Conservation (phyloP, 2,329 filamentous ascomycete species). For the Diaporthe nobilis region DNA sequence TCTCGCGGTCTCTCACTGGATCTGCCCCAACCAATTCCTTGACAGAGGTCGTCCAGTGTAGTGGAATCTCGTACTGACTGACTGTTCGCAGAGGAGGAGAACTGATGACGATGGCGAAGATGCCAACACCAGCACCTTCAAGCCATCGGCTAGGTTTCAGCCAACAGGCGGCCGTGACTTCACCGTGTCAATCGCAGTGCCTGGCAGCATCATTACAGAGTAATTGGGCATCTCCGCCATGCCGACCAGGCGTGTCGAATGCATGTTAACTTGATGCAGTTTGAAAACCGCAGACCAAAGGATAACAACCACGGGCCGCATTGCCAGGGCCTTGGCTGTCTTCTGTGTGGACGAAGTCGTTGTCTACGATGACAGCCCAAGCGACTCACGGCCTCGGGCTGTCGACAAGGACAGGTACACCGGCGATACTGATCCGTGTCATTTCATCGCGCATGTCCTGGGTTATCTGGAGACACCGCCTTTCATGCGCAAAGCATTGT, state of each 20-base stretch:
- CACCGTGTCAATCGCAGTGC: constrained; percentile 84
- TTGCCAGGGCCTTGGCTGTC: constrained; percentile 85
- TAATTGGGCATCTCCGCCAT: constrained; percentile 54
- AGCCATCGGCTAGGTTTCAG: constrained; percentile 78
- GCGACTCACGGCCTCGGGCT: constrained; percentile 59
- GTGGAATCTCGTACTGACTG: constrained; percentile 36
- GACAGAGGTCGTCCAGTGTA: constrained; percentile 25
- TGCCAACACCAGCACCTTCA: constrained; percentile 68
- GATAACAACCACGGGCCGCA: constrained; percentile 78
- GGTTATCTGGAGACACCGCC: constrained; percentile 88
- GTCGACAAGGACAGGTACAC: constrained; percentile 71
- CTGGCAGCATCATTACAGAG: constrained; percentile 84
- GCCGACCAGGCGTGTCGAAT: background rate
- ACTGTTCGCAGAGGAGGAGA: constrained; percentile 65
- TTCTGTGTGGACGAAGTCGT: constrained; percentile 90
- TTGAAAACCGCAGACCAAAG: constrained; percentile 82
- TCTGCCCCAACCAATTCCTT: background rate
- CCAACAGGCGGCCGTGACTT: constrained; percentile 75
- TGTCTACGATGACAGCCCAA: constrained; percentile 80
- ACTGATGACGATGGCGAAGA: constrained; percentile 53
- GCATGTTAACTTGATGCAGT: constrained; percentile 57
- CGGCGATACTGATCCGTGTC: constrained; percentile 80
- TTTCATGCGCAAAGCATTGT: constrained; percentile 82
- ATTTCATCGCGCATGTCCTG: constrained; percentile 84
- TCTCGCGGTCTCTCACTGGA: background rate